Conservation (phyloP, 1,284 basidiomycete genomes). For the Cutaneotrichosporon mucoides region DNA sequence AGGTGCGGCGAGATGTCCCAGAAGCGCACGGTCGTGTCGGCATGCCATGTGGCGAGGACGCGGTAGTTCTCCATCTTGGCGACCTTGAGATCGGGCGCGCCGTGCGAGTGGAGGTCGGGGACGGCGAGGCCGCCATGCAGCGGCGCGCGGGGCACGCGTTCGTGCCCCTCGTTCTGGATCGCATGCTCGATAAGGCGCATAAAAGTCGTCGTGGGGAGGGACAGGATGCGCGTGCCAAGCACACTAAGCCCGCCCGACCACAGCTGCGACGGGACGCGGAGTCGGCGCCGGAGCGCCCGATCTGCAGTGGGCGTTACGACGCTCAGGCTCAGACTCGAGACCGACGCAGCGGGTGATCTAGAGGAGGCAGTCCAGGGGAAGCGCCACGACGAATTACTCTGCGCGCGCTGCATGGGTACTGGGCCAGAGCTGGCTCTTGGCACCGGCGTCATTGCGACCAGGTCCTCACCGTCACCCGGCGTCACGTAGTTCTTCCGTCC, state of each 20-base stretch:
- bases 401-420: neutral
- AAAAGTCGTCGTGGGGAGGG: slow-evolving; percentile 42
- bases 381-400: slow-evolving; percentile 30
- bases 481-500: slow-evolving; percentile 43
- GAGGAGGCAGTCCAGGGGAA: slow-evolving; percentile 39
- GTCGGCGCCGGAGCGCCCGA: slow-evolving; percentile 20
- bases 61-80: slow-evolving; percentile 59
- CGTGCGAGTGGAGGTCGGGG: slow-evolving; percentile 41
- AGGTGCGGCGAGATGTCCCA: slow-evolving; percentile 61
- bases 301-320: neutral
- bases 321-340: neutral
- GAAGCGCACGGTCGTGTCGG: slow-evolving; percentile 58
- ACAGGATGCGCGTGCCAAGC: slow-evolving; percentile 39
- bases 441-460: slow-evolving; percentile 8
- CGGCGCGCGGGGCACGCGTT: slow-evolving; percentile 32
- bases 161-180: slow-evolving; percentile 8
- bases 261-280: slow-evolving; percentile 39
- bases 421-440: neutral
- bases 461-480: slow-evolving; percentile 41
- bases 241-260: slow-evolving; percentile 43
- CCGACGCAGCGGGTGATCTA: neutral
- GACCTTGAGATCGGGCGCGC: slow-evolving; percentile 43
- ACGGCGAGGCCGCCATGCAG: slow-evolving; percentile 46
- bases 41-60: slow-evolving; percentile 63
- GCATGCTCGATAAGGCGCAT: slow-evolving; percentile 42